These are phyloP conservation scores for Cutaneotrichosporon daszewskae DNA, from an alignment of 1,284 basidiomycete species.

Conservation along the genomic window DNA sequence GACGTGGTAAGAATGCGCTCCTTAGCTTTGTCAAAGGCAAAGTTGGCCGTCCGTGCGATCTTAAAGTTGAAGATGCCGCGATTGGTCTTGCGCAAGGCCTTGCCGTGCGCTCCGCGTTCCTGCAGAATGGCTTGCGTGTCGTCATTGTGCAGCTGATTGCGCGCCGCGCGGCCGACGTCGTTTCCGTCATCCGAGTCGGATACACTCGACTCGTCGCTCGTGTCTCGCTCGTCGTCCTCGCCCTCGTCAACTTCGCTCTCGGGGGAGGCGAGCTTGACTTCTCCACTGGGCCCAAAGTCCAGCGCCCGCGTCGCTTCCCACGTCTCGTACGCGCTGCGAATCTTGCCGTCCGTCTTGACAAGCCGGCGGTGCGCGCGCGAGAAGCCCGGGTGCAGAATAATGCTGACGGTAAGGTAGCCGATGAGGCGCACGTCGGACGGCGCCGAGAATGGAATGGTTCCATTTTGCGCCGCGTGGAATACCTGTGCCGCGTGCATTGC, in stretches of 20 bases:
- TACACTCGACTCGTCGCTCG: not conserved
- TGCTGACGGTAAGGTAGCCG: constrained; percentile 30
- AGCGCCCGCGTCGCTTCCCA: constrained; percentile 32
- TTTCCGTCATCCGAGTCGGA: not conserved
- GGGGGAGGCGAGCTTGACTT: too few species aligned
- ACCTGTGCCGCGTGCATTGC: constrained; percentile 16
- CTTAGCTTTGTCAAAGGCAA: constrained; percentile 43
- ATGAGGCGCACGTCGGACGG: constrained; percentile 9
- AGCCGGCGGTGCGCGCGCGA: constrained; percentile 36
- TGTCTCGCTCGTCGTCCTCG: constrained; percentile 6
- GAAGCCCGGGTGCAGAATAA: constrained; percentile 38
- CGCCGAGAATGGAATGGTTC: not conserved
- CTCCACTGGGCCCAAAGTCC: not conserved
- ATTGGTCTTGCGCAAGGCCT: constrained; percentile 36
- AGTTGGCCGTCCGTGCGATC: constrained; percentile 41
- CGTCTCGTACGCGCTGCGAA: constrained; percentile 40
- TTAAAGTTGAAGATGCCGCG: constrained; percentile 47
- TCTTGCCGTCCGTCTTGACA: constrained; percentile 35
- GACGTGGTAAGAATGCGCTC: constrained; percentile 27
- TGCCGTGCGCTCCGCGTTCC: constrained; percentile 28
- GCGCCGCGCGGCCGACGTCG: constrained; percentile 1
- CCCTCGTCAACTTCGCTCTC: constrained; percentile 1
- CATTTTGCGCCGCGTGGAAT: not conserved
- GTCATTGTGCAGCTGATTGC: constrained; percentile 13
- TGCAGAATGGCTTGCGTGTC: constrained; percentile 26